Conservation (phyloP, 306 rosid species). For the Urtica urens region DNA sequence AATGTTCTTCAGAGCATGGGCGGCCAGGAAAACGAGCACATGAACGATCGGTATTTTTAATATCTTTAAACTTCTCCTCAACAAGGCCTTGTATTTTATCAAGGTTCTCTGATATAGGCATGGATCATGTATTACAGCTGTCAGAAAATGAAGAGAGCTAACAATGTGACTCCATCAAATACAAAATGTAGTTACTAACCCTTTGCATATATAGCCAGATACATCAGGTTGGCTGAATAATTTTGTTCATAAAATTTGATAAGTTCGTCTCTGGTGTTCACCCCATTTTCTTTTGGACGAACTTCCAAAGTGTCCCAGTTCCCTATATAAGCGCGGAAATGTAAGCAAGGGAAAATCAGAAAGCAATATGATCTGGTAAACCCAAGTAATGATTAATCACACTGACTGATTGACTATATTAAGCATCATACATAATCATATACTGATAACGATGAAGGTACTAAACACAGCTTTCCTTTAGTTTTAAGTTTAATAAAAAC, state of each 20-base stretch:
- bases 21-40: conserved; percentile 35
- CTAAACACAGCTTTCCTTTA: too few species aligned
- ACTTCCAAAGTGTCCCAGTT: conserved; percentile 95
- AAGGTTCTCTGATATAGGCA: conserved; percentile 52
- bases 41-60: conserved; percentile 44
- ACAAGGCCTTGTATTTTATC: conserved; percentile 71
- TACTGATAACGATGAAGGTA: too few species aligned
- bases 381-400: too few species aligned
- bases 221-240: conserved; percentile 87
- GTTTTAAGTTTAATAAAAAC: too few species aligned
- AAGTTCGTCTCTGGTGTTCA: conserved; percentile 79
- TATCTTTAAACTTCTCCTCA: conserved; percentile 65
- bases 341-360: too few species aligned
- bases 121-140: conserved; percentile 5
- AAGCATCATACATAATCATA: too few species aligned
- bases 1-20: conserved; percentile 80
- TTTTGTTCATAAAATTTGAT: conserved; percentile 64
- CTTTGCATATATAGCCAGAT: conserved; percentile 65
- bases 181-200: conserved; percentile 35
- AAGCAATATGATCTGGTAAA: too few species aligned
- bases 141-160: conserved; percentile 8
- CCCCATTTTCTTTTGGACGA: conserved; percentile 70
- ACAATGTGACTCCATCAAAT: background rate
- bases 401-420: too few species aligned
- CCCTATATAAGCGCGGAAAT: conserved; percentile 33